These are phyloP conservation scores for Fusarium austroafricanum DNA, from an alignment of 2,329 filamentous ascomycete genomes.

Conservation along the genomic window DNA sequence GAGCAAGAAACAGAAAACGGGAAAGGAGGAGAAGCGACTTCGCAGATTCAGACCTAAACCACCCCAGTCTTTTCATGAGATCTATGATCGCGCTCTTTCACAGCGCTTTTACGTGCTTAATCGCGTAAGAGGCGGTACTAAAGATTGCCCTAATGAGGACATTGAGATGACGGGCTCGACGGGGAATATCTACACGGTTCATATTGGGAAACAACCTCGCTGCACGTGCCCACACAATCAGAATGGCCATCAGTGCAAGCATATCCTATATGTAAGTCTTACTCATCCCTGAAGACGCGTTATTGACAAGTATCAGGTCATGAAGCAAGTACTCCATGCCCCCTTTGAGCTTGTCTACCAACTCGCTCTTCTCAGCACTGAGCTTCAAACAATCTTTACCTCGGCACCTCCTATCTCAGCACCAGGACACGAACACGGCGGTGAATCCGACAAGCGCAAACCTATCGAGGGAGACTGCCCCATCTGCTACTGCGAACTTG, in stretches of 20 bases:
- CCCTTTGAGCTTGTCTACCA: constrained; percentile 69
- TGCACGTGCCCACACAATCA: constrained; percentile 68
- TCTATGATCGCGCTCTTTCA: constrained; percentile 55
- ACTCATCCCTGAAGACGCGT: neutral
- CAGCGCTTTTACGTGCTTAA: constrained; percentile 62
- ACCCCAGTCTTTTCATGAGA: constrained; percentile 51
- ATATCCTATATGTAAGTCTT: constrained; percentile 66
- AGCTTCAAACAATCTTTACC: constrained; percentile 69
- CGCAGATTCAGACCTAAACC: constrained; percentile 50
- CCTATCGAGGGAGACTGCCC: constrained; percentile 66
- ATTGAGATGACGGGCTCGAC: constrained; percentile 72
- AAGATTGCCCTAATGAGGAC: constrained; percentile 59
- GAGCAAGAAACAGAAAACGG: constrained; percentile 17
- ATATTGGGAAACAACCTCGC: constrained; percentile 61
- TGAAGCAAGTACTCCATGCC: constrained; percentile 69
- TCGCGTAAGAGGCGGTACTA: constrained; percentile 51
- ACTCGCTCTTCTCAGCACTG: constrained; percentile 67
- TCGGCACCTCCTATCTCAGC: constrained; percentile 63
- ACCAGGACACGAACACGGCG: constrained; percentile 39
- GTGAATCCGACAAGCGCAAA: constrained; percentile 56
- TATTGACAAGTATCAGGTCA: constrained; percentile 54
- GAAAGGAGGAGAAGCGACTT: constrained; percentile 51
- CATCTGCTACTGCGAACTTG: constrained; percentile 66
- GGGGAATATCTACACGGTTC: constrained; percentile 72
- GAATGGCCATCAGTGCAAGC: constrained; percentile 72